These are phyloP conservation scores for Schizosaccharomyces cryophilus DNA, from an alignment of 805 yeast species.

Conservation along the genomic window DNA sequence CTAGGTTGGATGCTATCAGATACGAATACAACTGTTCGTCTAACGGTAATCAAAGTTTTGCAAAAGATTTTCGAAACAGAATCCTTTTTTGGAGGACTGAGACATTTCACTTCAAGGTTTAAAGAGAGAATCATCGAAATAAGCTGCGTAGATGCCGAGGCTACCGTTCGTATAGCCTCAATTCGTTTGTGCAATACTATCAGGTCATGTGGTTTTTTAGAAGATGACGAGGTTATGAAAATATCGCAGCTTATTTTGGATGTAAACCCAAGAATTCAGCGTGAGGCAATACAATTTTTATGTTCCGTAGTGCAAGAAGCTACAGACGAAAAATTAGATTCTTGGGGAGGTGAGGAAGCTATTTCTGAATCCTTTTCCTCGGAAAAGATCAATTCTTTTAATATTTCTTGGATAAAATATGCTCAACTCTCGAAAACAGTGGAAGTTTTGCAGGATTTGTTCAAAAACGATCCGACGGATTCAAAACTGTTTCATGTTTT, in stretches of 20 bases:
- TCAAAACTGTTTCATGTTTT: too few species aligned
- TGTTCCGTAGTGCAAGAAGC: constrained; percentile 13
- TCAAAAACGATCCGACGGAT: too few species aligned
- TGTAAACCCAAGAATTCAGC: constrained; percentile 14
- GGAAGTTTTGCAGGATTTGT: neutral
- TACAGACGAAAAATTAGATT: neutral
- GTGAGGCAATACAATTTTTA: constrained; percentile 31
- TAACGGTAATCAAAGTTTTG: constrained; percentile 36
- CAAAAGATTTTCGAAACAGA: constrained; percentile 23
- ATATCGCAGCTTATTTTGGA: constrained; percentile 21
- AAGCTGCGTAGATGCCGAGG: constrained; percentile 30
- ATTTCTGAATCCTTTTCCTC: neutral
- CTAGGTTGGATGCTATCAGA: constrained; percentile 77
- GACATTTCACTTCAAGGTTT: constrained; percentile 59
- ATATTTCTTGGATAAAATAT: neutral
- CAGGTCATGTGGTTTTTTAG: constrained; percentile 35
- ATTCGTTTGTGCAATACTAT: constrained; percentile 31
- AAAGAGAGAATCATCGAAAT: constrained; percentile 41
- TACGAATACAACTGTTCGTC: constrained; percentile 30
- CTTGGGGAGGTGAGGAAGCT: neutral
- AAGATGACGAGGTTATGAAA: constrained; percentile 27
- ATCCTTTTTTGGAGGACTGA: constrained; percentile 32
- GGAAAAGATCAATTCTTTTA: neutral
- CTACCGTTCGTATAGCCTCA: constrained; percentile 27
- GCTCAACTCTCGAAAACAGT: neutral